Percentiles rank a stretch among this genome's conserved stretches.
phyloP scores from a whole-genome alignment of 345 rosid species.

The Salix exigua region DNA sequence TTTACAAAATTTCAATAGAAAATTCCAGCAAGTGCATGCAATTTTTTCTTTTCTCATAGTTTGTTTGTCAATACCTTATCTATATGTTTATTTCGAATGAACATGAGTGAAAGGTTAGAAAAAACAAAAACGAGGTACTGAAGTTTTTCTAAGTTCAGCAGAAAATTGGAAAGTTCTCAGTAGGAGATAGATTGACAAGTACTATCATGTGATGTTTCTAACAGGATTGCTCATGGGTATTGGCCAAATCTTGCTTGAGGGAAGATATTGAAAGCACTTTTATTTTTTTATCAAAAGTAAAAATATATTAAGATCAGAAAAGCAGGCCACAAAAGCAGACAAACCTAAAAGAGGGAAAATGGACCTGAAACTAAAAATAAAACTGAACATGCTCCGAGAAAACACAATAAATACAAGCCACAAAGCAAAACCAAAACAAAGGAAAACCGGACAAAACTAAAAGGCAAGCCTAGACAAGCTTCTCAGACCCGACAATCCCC shows the following conservation, averaged over 20 bases:
- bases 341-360: too few species aligned
- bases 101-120: neutral
- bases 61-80: neutral
- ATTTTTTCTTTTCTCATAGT: neutral
- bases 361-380: too few species aligned
- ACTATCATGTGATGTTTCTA: neutral
- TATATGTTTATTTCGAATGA: neutral
- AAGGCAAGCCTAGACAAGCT: too few species aligned
- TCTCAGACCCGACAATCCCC: too few species aligned
- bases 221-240: neutral
- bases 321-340: too few species aligned
- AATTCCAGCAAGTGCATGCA: neutral
- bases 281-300: too few species aligned
- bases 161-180: neutral
- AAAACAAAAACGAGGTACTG: neutral
- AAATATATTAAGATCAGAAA: too few species aligned
- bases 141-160: neutral
- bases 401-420: too few species aligned
- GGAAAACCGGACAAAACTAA: too few species aligned
- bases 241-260: neutral
- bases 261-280: neutral
- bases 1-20: neutral
- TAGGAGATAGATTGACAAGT: neutral
- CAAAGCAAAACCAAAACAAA: too few species aligned
- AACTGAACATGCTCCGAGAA: too few species aligned